Percentiles rank a stretch among this genome's conserved stretches.
These are phyloP conservation scores for Collybia nuda DNA, from an alignment of 768 basidiomycete species.

Conservation along the genomic window DNA sequence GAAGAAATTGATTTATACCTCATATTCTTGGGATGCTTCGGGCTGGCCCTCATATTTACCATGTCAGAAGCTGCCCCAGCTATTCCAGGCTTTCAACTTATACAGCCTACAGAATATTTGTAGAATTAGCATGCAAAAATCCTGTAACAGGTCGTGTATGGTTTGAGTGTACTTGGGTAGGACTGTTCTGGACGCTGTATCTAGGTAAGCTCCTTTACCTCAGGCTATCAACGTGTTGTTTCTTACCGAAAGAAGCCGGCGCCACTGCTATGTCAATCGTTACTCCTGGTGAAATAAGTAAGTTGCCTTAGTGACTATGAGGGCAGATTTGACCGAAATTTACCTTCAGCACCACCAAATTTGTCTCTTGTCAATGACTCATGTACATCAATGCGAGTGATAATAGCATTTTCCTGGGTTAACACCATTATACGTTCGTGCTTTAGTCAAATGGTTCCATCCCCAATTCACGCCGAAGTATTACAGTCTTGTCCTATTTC, in stretches of 20 bases:
- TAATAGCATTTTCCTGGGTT: constrained; percentile 53
- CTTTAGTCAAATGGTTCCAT: not conserved
- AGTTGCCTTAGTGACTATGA: constrained; percentile 2
- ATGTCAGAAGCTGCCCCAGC: constrained; percentile 40
- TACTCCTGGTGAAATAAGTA: constrained; percentile 34
- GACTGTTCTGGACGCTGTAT: constrained; percentile 55
- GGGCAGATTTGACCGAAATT: no score
- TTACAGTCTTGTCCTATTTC: constrained; percentile 59
- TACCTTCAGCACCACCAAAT: no score
- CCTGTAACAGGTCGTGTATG: constrained; percentile 61
- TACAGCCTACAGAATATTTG: constrained; percentile 44
- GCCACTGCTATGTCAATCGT: constrained; percentile 48
- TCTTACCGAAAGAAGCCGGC: constrained; percentile 36
- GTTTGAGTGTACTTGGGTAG: constrained; percentile 69
- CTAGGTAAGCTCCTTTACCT: constrained; percentile 45
- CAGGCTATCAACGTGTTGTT: not conserved
- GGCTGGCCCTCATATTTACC: constrained; percentile 56
- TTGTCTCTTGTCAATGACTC: constrained; percentile 10
- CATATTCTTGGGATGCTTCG: constrained; percentile 56
- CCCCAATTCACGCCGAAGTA: not conserved
- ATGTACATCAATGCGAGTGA: constrained; percentile 55
- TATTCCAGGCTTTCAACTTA: not conserved
- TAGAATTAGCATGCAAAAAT: constrained; percentile 54
- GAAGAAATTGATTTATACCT: constrained; percentile 59
- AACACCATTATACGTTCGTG: constrained; percentile 37